Evolutionary conservation across 768 basidiomycete genomes (phyloP), one percentile per base, ranked within the genome.

Genomic region (Rhodotorula babjevae): DNA sequence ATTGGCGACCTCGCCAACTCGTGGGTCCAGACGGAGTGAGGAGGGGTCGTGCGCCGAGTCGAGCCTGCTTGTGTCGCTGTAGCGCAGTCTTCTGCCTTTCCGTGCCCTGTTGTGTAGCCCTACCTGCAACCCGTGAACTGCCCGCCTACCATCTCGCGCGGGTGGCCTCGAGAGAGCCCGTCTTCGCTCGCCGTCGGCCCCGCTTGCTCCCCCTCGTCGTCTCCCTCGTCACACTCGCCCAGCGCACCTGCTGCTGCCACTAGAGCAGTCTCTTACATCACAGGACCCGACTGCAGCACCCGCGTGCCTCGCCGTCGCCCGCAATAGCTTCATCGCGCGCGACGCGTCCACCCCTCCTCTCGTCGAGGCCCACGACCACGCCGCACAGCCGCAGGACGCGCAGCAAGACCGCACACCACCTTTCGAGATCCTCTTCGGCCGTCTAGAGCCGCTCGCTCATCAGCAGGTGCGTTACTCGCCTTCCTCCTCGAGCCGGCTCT

Each of bases 1-100:
- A 61, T 78, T 27, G 78, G 78, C 2, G 73, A 71, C 31, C 40
- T 76, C 21, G 78, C 78, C 0, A 64, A 76, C 42, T 3, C 49
- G 36, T 40, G 76, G 68, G 75, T 76, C 23, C 68, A 63, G 29
- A 66, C 61, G 11, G 78, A 78, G 53, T 78, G 42, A 57, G 7
- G 23, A 11, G 33, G 25, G n/a, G 14, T 42, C 44, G 44, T 10
- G 40, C 21, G n/a, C n/a, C n/a, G 49, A 15, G 14, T 12, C 15
- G 21, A 19, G 1, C 21, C 10, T 52, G 50, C 27, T 25, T 25
- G 25, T 52, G 27, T 11, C 29, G 44, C 44, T 46, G 44, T 29
- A n/a, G 7, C 25, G 55, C 42, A 40, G 31, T 18, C 14, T 25
- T 46, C 36, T n/a, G 23, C 42, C 40, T 7, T 56, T 9, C 55